Conservation (phyloP, 2,329 filamentous ascomycete genomes). For the Macrophomina pseudophaseolina region DNA sequence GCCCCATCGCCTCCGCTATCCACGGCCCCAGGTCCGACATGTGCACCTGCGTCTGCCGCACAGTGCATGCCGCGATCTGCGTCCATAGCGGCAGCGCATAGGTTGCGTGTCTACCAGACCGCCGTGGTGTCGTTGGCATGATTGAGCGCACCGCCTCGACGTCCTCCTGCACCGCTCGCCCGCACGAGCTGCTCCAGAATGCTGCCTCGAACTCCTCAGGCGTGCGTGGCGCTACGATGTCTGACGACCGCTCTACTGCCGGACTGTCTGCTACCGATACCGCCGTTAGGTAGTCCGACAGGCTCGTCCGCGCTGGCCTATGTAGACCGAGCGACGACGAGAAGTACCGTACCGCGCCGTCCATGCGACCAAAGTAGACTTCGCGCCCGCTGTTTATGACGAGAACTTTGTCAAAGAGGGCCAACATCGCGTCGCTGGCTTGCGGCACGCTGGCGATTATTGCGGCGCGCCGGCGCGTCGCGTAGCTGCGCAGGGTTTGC, state of each 20-base stretch:
- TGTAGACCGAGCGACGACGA: conserved; percentile 67
- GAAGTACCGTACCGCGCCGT: conserved; percentile 67
- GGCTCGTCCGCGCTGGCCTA: conserved; percentile 71
- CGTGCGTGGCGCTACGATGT: background rate
- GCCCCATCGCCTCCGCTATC: background rate
- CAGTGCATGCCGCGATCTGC: background rate
- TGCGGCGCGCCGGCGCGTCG: conserved; percentile 56
- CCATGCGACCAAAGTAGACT: conserved; percentile 73
- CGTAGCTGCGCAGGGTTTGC: conserved; percentile 56
- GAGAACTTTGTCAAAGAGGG: conserved; percentile 71
- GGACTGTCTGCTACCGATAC: background rate
- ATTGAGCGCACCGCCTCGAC: too few relatives aligned
- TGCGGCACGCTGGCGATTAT: conserved; percentile 64
- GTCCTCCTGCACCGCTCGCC: background rate
- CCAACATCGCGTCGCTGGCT: conserved; percentile 50
- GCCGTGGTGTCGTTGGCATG: background rate
- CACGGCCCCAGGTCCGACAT: background rate
- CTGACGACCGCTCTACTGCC: background rate
- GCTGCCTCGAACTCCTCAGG: background rate
- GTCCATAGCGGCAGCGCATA: background rate
- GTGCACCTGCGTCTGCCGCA: background rate
- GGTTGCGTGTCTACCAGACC: background rate
- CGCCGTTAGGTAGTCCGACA: conserved; percentile 72
- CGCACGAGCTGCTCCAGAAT: background rate
- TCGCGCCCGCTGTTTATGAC: conserved; percentile 78